Evolutionary conservation across 1,139 yeast genomes (phyloP), one percentile per base, ranked within the genome.

Genomic region (Debaryomyces sp.): DNA sequence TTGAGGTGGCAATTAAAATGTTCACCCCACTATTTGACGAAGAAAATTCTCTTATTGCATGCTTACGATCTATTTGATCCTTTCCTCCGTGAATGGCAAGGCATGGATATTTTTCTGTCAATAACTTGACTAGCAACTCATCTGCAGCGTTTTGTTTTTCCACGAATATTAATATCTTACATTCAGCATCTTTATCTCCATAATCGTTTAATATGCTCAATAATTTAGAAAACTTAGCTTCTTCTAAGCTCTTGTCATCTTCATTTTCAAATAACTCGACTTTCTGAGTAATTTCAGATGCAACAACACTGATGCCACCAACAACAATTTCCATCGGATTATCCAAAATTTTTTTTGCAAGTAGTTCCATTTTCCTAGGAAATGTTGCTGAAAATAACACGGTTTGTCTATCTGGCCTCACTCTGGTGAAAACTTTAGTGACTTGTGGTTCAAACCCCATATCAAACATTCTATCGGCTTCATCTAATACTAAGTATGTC

Each of bases 371-470:
- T 54, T 87, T 87, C 17, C 77, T 73, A 0, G 98, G 97, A 57
- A 94, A 91, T 0, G 99, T 95, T 0, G 99, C 99, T 9, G 97
- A 89, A 63, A 94, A 94, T 33, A 95, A 67, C 5, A 92, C 95
- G n/a, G 96, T 89, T 62, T 94, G 99, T 47, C 87, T 75, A 61
- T 92, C 97, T 0, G 96, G 96, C 46, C 98, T 76, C 1, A 90
- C 79, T 41, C 88, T 88, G 27, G 81, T 76, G 60, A 91, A 76
- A 26, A 95, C 87, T 60, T 90, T 89, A 59, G 82, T 84, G 3
- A 95, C 92, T 63, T 95, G 99, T 0, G 99, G 99, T 61, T 91
- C 99, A 69, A 95, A 95, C 1, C 99, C 99, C 81, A 94, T 77
- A 67, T 94, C 99, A 70, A 92, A 92, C 89, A 94, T 85, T 57